Percentiles rank a stretch among this genome's conserved stretches.
Conservation (phyloP, 1,139 yeast genomes). For the Diutina catenulata region DNA sequence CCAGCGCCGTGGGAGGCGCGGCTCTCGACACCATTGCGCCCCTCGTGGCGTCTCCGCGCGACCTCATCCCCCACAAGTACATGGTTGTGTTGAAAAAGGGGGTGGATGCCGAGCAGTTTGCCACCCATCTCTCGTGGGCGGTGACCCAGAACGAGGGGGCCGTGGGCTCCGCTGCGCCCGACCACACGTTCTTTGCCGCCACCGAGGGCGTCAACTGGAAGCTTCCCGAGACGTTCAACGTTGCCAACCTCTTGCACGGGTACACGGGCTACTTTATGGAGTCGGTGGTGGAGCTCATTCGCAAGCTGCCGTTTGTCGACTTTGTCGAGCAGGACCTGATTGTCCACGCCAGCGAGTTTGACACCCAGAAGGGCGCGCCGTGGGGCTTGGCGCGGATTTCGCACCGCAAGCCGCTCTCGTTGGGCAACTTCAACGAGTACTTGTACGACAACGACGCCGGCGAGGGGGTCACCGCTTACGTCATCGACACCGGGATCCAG, state of each 20-base stretch:
- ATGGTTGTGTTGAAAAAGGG: constrained; percentile 57
- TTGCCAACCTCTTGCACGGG: constrained; percentile 45
- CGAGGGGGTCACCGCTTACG: constrained; percentile 83
- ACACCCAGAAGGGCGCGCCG: constrained; percentile 73
- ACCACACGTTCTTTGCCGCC: constrained; percentile 26
- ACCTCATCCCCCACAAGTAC: constrained; percentile 63
- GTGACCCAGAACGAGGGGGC: constrained; percentile 23
- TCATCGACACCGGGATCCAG: constrained; percentile 89
- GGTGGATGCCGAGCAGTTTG: constrained; percentile 35
- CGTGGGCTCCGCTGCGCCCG: constrained; percentile 16
- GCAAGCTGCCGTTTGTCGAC: constrained; percentile 61
- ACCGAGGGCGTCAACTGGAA: constrained; percentile 16
- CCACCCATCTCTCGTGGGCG: constrained; percentile 53
- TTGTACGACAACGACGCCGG: constrained; percentile 78
- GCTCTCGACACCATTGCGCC: constrained; percentile 6
- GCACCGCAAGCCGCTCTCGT: constrained; percentile 65
- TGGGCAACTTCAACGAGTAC: constrained; percentile 79
- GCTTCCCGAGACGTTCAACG: constrained; percentile 50
- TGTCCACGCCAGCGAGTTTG: constrained; percentile 54
- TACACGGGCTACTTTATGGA: constrained; percentile 70
- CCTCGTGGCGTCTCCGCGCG: constrained; percentile 19
- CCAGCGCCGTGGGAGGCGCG: background rate
- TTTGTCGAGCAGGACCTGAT: constrained; percentile 73
- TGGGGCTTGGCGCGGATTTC: constrained; percentile 97
- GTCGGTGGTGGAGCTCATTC: constrained; percentile 57